These are phyloP conservation scores for Daldinia bambusicola DNA, from an alignment of 495 filamentous ascomycete species.

Conservation along the genomic window DNA sequence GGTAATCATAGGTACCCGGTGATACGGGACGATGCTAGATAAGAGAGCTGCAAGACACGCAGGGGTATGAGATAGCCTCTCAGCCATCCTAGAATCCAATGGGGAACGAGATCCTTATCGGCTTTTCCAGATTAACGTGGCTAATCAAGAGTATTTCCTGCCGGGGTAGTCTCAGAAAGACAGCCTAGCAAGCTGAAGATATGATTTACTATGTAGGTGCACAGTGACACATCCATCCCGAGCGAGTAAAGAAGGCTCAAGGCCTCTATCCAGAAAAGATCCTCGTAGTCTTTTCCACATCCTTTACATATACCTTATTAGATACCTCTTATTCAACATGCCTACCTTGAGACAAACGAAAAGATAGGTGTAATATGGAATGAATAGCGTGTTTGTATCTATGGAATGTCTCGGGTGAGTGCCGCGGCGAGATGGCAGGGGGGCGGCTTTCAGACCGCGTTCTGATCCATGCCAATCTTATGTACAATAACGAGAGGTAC, in stretches of 20 bases:
- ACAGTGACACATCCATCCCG: background rate
- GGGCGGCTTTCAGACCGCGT: background rate
- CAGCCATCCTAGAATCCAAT: constrained; percentile 35
- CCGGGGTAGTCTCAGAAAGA: too few species aligned
- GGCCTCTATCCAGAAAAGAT: background rate
- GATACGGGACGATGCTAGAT: constrained; percentile 17
- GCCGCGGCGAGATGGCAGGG: background rate
- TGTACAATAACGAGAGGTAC: too few species aligned
- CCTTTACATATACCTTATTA: background rate
- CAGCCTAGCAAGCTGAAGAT: background rate
- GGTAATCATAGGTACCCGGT: background rate
- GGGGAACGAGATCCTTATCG: constrained; percentile 36
- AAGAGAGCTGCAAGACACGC: constrained; percentile 22
- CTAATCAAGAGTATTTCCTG: background rate
- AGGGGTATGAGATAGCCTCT: constrained; percentile 14
- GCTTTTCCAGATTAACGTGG: constrained; percentile 6
- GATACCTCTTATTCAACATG: background rate
- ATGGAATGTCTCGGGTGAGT: background rate
- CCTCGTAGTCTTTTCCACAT: background rate
- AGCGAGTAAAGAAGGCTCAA: background rate
- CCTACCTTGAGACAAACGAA: too few species aligned
- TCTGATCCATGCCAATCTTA: too few species aligned
- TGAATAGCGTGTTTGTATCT: background rate
- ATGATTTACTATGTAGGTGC: background rate
- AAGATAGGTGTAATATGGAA: background rate